Evolutionary conservation across 176 grass and related monocot genomes (phyloP), one percentile per base, ranked within the genome.

Genomic region (Miscanthus lutarioriparius): DNA sequence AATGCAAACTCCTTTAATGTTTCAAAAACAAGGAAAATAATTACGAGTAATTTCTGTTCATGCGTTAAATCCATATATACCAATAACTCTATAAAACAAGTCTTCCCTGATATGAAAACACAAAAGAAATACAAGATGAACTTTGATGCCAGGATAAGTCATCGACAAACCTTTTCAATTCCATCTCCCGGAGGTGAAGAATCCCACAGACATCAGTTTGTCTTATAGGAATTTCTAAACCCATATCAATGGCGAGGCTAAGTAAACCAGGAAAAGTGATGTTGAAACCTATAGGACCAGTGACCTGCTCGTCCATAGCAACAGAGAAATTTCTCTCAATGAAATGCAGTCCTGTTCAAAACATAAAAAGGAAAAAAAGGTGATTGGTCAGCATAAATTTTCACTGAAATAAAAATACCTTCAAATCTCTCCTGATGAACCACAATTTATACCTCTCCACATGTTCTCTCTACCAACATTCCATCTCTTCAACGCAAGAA

Each of bases 401-500:
- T 67, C 63, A 49, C 7, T 22, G 8, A 22, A 11, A 80, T 25
- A 80, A 72, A 43, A 80, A 72, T 8, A 53, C 44, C 45, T 53
- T 83, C 14, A 12, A 16, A 27, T 26, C 10, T 49, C 3, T 41
- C 10, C 20, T 2, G 9, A 27, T 74, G 1, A 23, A 43, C 16
- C 6, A 61, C 22, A 32, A 48, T 72, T 26, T 61, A 67, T 91
- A 97, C 92, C 95, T 83, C 78, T 97, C 48, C 33, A 82, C 2
- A 97, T 85, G 39, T 91, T 87, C 48, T 91, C 88, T 72, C 54
- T 80, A 22, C 95, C 92, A 66, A 77, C 49, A 85, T 92, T 89
- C 95, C 95, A 97, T 83, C 36, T 86, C 69, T 79, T 85, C 23
- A 97, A 82, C 36, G 95, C 95, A 81, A 97, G 69, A 54, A 94